Conservation (phyloP, 371 early-diverging fungal genomes). For the Syncephalastrum racemosum region DNA sequence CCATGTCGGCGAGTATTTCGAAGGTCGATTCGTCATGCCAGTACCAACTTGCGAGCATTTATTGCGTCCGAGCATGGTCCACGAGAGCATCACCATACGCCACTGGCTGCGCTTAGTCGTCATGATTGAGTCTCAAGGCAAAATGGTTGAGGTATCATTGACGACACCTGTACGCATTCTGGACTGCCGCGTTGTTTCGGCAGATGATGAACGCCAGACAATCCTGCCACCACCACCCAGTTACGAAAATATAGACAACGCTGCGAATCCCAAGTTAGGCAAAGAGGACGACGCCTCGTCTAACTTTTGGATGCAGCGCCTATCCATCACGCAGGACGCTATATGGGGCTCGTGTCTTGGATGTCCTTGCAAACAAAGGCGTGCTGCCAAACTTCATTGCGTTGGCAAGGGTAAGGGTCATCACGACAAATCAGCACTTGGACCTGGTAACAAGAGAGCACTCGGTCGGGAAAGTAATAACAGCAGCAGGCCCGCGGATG, state of each 20-base stretch:
- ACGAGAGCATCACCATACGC: slow-evolving; percentile 24
- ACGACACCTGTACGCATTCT: slow-evolving; percentile 36
- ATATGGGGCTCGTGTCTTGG: slow-evolving; percentile 33
- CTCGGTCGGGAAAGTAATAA: slow-evolving; percentile 6
- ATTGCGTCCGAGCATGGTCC: slow-evolving; percentile 32
- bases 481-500: background rate
- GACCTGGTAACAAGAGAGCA: background rate
- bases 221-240: slow-evolving; percentile 84
- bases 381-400: too few relatives aligned
- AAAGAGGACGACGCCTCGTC: background rate
- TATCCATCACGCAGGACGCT: slow-evolving; percentile 27
- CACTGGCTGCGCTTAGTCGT: slow-evolving; percentile 35
- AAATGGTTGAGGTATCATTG: slow-evolving; percentile 24
- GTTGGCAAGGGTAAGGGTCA: background rate
- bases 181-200: slow-evolving; percentile 42
- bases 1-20: slow-evolving; percentile 32
- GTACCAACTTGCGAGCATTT: slow-evolving; percentile 31
- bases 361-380: slow-evolving; percentile 30
- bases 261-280: background rate
- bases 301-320: slow-evolving; percentile 39
- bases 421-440: slow-evolving; percentile 11
- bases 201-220: slow-evolving; percentile 64
- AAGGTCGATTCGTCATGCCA: slow-evolving; percentile 39
- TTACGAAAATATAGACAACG: slow-evolving; percentile 63
- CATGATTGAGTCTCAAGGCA: slow-evolving; percentile 22